These are phyloP conservation scores for Cordyceps militaris DNA, from an alignment of 2,329 filamentous ascomycete species.

Conservation along the genomic window DNA sequence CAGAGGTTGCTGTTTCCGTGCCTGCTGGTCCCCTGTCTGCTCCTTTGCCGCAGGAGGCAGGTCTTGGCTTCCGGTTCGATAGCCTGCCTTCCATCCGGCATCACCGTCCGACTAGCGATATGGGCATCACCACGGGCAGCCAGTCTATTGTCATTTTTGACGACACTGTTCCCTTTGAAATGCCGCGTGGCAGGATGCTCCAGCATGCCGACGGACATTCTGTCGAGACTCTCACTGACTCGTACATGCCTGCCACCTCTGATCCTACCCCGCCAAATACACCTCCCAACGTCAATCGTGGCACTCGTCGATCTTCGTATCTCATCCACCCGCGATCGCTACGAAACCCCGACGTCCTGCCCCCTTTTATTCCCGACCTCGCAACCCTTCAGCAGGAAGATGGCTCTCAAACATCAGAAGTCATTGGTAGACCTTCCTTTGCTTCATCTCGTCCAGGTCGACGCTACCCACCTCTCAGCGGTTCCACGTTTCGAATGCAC, in stretches of 20 bases:
- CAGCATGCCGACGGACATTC: conserved; percentile 38
- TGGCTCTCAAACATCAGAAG: conserved; percentile 25
- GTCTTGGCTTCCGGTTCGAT: conserved; percentile 34
- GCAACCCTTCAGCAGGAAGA: conserved; percentile 29
- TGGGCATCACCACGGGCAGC: conserved; percentile 68
- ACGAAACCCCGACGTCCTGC: conserved; percentile 34
- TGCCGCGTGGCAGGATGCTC: conserved; percentile 46
- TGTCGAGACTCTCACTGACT: conserved; percentile 46
- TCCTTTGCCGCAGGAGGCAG: conserved; percentile 31
- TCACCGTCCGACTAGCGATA: conserved; percentile 42
- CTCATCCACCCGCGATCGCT: conserved; percentile 43
- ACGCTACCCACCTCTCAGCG: conserved; percentile 23
- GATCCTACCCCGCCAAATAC: conserved; percentile 57
- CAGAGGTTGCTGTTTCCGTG: conserved; percentile 15
- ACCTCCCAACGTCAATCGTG: conserved; percentile 38
- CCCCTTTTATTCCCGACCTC: conserved; percentile 42
- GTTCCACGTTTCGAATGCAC: conserved; percentile 30
- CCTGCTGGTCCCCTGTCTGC: conserved; percentile 21
- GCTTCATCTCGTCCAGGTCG: conserved; percentile 21
- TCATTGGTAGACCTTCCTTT: conserved; percentile 26
- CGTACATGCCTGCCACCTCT: conserved; percentile 39
- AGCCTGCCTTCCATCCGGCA: conserved; percentile 25
- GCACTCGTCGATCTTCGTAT: conserved; percentile 49
- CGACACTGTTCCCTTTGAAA: conserved; percentile 46
- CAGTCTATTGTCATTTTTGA: conserved; percentile 88